phyloP scores from a whole-genome alignment of 345 rosid species.

The Capsella bursapastoris region DNA sequence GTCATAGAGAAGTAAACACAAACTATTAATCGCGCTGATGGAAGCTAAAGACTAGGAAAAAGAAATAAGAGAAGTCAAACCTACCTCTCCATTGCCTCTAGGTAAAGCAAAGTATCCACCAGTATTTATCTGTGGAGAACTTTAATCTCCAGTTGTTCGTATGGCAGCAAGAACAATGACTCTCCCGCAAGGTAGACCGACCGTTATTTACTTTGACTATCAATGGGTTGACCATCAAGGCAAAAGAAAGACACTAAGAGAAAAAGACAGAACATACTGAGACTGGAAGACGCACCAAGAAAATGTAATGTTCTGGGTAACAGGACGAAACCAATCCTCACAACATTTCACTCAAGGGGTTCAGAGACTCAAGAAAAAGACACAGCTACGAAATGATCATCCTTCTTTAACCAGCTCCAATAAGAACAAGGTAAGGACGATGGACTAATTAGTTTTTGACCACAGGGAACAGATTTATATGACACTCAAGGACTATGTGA shows the following conservation, averaged over 20 bases:
- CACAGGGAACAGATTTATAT: constrained; percentile 40
- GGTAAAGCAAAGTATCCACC: constrained; percentile 50
- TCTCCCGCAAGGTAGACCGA: constrained; percentile 51
- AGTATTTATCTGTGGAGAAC: constrained; percentile 49
- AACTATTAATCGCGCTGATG: not conserved
- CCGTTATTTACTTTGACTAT: constrained; percentile 59
- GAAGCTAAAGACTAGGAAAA: constrained; percentile 7
- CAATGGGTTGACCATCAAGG: constrained; percentile 47
- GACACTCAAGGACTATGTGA: constrained; percentile 48
- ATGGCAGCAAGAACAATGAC: constrained; percentile 30
- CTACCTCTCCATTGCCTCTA: constrained; percentile 82
- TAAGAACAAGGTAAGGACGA: constrained; percentile 39
- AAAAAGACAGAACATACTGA: constrained; percentile 52
- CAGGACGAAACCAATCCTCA: constrained; percentile 47
- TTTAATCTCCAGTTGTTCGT: constrained; percentile 42
- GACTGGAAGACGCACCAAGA: constrained; percentile 39
- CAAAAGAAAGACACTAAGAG: constrained; percentile 43
- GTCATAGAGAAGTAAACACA: constrained; percentile 7
- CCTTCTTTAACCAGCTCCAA: constrained; percentile 51
- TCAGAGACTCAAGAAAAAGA: constrained; percentile 45
- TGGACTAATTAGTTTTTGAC: constrained; percentile 41
- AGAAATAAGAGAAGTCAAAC: constrained; percentile 27
- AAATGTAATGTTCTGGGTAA: constrained; percentile 44
- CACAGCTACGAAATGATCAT: constrained; percentile 45
- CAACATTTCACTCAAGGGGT: constrained; percentile 48